phyloP scores from a whole-genome alignment of 169 alveolate species.

The Eimeria tenella region DNA sequence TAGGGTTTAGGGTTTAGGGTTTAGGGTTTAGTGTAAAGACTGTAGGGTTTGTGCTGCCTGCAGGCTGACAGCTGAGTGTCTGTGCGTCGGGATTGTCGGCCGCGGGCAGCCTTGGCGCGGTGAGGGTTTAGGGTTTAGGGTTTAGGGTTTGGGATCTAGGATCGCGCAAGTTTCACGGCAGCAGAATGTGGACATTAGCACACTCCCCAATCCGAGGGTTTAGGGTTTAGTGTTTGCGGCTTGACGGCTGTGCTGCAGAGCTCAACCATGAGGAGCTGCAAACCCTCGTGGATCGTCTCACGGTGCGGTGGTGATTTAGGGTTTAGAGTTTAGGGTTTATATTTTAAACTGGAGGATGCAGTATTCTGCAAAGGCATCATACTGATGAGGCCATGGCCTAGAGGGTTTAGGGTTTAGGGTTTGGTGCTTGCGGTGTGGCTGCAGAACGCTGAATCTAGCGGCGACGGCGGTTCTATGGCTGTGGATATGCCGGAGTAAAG shows the following conservation, averaged over 20 bases:
- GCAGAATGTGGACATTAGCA: background rate
- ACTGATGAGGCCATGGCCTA: background rate
- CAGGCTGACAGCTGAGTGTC: conserved; percentile 80
- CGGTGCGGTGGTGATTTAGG: conserved; percentile 38
- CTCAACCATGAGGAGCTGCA: conserved; percentile 68
- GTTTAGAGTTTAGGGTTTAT: conserved; percentile 42
- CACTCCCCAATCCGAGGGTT: background rate
- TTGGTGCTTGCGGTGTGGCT: conserved; percentile 16
- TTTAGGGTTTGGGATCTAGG: background rate
- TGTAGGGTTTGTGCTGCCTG: background rate
- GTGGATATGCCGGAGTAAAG: conserved; percentile 53
- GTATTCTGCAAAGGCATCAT: background rate
- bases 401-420: conserved; percentile 27
- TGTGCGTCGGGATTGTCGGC: conserved; percentile 79
- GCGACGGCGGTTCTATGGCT: conserved; percentile 40
- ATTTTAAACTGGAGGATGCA: background rate
- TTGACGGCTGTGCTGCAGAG: conserved; percentile 34
- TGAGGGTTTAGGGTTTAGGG: conserved; percentile 46
- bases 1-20: conserved; percentile 25
- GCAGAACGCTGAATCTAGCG: conserved; percentile 41
- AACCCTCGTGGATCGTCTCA: conserved; percentile 44
- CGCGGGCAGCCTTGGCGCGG: conserved; percentile 80
- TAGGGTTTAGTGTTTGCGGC: conserved; percentile 51
- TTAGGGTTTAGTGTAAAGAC: background rate
- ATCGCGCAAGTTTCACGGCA: background rate